These are phyloP conservation scores for Russula dissimulans DNA, from an alignment of 768 basidiomycete species.

Conservation along the genomic window DNA sequence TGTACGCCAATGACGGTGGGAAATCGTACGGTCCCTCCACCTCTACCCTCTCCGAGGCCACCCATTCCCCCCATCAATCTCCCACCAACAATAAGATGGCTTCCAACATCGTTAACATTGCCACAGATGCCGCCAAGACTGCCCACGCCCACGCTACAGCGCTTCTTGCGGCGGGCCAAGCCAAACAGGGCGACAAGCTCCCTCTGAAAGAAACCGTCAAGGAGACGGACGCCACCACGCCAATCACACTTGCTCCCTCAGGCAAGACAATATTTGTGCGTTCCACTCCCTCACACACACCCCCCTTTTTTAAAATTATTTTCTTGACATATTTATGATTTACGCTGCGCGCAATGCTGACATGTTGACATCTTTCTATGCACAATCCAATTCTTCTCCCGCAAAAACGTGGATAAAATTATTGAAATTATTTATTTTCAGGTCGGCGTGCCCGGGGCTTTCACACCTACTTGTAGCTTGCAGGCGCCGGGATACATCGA, in stretches of 20 bases:
- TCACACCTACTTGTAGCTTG: conserved; percentile 17
- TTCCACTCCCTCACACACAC: background rate
- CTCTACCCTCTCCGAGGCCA: too few species aligned
- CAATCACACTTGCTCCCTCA: conserved; percentile 2
- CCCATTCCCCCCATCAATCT: too few species aligned
- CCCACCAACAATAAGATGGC: background rate
- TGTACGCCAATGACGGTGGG: background rate
- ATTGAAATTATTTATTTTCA: background rate
- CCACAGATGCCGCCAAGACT: background rate
- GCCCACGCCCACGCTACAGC: conserved; percentile 14
- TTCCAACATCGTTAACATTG: background rate
- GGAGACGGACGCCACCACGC: conserved; percentile 7
- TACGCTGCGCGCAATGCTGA: too few species aligned
- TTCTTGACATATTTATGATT: too few species aligned
- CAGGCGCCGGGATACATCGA: conserved; percentile 40
- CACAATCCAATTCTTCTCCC: background rate
- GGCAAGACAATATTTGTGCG: conserved; percentile 18
- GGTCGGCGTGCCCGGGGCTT: conserved; percentile 19
- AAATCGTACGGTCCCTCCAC: background rate
- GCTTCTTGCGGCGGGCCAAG: conserved; percentile 7
- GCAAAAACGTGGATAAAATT: too few species aligned
- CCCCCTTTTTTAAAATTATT: too few species aligned
- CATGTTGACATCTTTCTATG: too few species aligned
- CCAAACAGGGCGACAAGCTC: conserved; percentile 17
- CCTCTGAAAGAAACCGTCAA: conserved; percentile 11